Evolutionary conservation across 2,329 filamentous ascomycete genomes (phyloP).

Genomic region (Alternaria rosae): DNA sequence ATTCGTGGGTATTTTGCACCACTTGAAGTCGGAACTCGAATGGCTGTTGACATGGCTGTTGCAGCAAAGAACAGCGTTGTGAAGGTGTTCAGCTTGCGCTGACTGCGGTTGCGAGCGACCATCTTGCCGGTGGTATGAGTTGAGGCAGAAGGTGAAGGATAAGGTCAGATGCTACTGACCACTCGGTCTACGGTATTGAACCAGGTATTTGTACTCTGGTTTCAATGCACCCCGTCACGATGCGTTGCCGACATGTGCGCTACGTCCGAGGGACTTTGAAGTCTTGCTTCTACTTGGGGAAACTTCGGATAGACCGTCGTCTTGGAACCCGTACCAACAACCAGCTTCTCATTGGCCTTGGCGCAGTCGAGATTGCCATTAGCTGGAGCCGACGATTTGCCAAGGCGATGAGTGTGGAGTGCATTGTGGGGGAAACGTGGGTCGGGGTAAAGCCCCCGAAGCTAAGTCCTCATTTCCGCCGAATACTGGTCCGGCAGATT

Average conservation of each 20-base stretch:
- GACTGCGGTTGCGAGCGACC: constrained; percentile 15
- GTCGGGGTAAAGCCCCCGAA: constrained; percentile 12
- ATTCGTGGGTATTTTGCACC: constrained; percentile 5
- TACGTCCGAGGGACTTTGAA: constrained; percentile 12
- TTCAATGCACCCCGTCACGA: neutral
- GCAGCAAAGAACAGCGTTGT: constrained; percentile 22
- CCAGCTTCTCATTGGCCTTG: neutral
- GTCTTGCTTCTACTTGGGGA: constrained; percentile 5
- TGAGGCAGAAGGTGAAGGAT: neutral
- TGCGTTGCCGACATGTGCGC: constrained; percentile 2
- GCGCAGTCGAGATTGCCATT: constrained; percentile 1
- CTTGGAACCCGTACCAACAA: neutral
- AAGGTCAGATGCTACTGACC: neutral
- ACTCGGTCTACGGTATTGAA: neutral
- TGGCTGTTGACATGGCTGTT: constrained; percentile 20
- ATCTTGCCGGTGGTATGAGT: constrained; percentile 12
- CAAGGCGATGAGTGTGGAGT: constrained; percentile 25
- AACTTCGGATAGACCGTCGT: constrained; percentile 5
- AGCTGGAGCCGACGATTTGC: constrained; percentile 11
- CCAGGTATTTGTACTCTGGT: constrained; percentile 18
- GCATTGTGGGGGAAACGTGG: constrained; percentile 12
- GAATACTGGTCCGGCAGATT: constrained; percentile 13
- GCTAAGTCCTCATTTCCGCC: constrained; percentile 1
- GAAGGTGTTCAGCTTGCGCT: constrained; percentile 21
- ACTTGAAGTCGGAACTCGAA: constrained; percentile 12